Evolutionary conservation across 2,329 filamentous ascomycete genomes (phyloP).

Genomic region (Colletotrichum sp.): DNA sequence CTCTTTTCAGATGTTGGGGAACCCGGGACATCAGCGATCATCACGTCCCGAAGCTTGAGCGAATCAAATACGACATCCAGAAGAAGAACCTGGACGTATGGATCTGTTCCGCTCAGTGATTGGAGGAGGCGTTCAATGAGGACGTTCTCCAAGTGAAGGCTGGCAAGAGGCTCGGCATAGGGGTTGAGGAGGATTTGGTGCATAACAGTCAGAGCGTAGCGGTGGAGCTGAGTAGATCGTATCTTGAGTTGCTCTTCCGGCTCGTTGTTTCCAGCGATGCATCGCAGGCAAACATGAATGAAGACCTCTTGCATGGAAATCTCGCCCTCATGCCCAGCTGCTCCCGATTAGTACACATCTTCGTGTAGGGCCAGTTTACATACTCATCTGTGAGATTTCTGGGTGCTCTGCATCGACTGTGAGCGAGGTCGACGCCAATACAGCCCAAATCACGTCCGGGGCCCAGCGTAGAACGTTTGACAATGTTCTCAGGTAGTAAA

Average conservation of each 20-base stretch:
- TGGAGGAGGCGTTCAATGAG: constrained; percentile 72
- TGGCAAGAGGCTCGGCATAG: constrained; percentile 61
- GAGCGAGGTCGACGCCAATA: constrained; percentile 68
- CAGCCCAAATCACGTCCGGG: constrained; percentile 72
- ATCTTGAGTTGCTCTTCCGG: constrained; percentile 42
- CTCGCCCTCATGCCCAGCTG: constrained; percentile 60
- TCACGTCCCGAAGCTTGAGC: constrained; percentile 66
- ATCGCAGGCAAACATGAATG: constrained; percentile 68
- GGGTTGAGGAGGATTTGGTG: constrained; percentile 72
- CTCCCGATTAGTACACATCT: constrained; percentile 23
- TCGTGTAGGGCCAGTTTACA: constrained; percentile 32
- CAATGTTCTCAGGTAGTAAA: constrained; percentile 80
- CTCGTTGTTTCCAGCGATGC: constrained; percentile 54
- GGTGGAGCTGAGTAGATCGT: constrained; percentile 71
- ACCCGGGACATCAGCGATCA: constrained; percentile 42
- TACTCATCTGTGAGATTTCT: constrained; percentile 55
- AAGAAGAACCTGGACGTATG: constrained; percentile 76
- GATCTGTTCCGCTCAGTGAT: constrained; percentile 66
- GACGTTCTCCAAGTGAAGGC: constrained; percentile 71
- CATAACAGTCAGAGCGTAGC: constrained; percentile 71
- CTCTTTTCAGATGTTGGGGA: constrained; percentile 55
- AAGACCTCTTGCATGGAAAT: constrained; percentile 72
- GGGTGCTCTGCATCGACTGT: constrained; percentile 50
- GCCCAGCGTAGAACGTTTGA: constrained; percentile 74
- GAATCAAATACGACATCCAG: constrained; percentile 79